Evolutionary conservation across 2,329 filamentous ascomycete genomes (phyloP).

Genomic region (Pseudocercospora eumusae): DNA sequence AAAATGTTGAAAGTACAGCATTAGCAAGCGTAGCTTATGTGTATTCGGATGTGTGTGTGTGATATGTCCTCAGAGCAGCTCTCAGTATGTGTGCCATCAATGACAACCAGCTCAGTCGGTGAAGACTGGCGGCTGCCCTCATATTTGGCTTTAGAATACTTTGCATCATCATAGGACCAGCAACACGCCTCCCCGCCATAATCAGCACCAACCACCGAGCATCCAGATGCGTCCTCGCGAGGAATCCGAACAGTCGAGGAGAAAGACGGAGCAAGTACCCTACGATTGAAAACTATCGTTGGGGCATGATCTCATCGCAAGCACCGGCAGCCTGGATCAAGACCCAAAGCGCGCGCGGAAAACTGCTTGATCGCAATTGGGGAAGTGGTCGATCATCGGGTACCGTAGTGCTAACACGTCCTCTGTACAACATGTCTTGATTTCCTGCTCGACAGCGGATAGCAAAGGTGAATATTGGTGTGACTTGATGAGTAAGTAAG

Average conservation of each 20-base stretch:
- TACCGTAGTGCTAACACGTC: slow-evolving; percentile 20
- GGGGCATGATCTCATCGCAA: slow-evolving; percentile 33
- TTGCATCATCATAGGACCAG: slow-evolving; percentile 36
- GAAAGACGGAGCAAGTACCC: slow-evolving; percentile 39
- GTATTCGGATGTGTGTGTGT: slow-evolving; percentile 6
- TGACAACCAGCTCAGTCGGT: slow-evolving; percentile 32
- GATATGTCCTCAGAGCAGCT: slow-evolving; percentile 39
- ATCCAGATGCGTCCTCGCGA: slow-evolving; percentile 28
- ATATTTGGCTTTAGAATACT: slow-evolving; percentile 38
- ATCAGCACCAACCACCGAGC: slow-evolving; percentile 15
- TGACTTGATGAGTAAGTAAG: slow-evolving; percentile 15
- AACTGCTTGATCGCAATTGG: slow-evolving; percentile 27
- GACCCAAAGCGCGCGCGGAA: slow-evolving; percentile 5
- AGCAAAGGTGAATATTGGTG: slow-evolving; percentile 2
- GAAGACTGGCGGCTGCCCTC: slow-evolving; percentile 33
- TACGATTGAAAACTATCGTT: slow-evolving; percentile 45
- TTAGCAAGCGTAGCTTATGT: slow-evolving; percentile 6
- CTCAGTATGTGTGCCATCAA: slow-evolving; percentile 36
- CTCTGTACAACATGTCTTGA: slow-evolving; percentile 2
- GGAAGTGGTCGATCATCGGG: slow-evolving; percentile 21
- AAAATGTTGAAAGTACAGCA: slow-evolving; percentile 12
- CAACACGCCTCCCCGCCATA: slow-evolving; percentile 1
- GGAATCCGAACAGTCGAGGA: slow-evolving; percentile 16
- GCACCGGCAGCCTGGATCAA: slow-evolving; percentile 10
- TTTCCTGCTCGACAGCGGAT: slow-evolving; percentile 19